These are phyloP conservation scores for Fusarium irregulare DNA, from an alignment of 2,329 filamentous ascomycete genomes.

Conservation along the genomic window DNA sequence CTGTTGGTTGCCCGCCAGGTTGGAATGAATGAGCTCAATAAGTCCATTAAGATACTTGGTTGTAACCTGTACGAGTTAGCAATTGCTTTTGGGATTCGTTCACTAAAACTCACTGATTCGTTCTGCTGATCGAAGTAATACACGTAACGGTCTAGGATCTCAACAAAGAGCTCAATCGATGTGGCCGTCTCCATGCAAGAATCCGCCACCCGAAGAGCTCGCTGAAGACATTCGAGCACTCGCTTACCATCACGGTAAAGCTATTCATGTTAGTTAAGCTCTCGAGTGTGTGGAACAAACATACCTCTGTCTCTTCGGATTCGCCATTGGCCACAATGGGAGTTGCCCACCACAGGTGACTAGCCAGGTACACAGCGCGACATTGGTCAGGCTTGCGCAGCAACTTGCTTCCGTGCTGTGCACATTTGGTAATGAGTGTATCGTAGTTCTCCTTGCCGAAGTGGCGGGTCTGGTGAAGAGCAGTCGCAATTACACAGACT, in stretches of 20 bases:
- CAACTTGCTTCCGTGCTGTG: conserved; percentile 94
- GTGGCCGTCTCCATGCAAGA: conserved; percentile 99
- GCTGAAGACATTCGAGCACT: conserved; percentile 94
- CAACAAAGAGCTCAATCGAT: conserved; percentile 96
- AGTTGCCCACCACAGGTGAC: conserved; percentile 97
- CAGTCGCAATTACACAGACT: conserved; percentile 91
- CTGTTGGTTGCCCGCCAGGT: conserved; percentile 85
- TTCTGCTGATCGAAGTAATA: conserved; percentile 99
- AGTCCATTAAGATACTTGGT: conserved; percentile 98
- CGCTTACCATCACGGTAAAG: conserved; percentile 97
- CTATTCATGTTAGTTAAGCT: conserved; percentile 58
- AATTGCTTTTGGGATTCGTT: neutral
- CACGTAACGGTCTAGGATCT: conserved; percentile 97
- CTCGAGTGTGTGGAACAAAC: conserved; percentile 44
- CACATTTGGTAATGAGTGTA: conserved; percentile 97
- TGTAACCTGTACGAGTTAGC: conserved; percentile 69
- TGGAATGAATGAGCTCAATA: conserved; percentile 98
- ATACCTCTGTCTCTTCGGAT: conserved; percentile 81
- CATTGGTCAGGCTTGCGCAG: conserved; percentile 99
- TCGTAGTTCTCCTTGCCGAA: conserved; percentile 99
- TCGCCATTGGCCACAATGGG: conserved; percentile 82
- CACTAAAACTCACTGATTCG: conserved; percentile 75
- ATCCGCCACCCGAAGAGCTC: conserved; percentile 93
- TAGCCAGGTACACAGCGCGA: conserved; percentile 93
- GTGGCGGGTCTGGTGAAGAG: conserved; percentile 86